Base-by-base conservation (phyloP, 345 rosid species). In the Lagerstroemia speciosa region DNA sequence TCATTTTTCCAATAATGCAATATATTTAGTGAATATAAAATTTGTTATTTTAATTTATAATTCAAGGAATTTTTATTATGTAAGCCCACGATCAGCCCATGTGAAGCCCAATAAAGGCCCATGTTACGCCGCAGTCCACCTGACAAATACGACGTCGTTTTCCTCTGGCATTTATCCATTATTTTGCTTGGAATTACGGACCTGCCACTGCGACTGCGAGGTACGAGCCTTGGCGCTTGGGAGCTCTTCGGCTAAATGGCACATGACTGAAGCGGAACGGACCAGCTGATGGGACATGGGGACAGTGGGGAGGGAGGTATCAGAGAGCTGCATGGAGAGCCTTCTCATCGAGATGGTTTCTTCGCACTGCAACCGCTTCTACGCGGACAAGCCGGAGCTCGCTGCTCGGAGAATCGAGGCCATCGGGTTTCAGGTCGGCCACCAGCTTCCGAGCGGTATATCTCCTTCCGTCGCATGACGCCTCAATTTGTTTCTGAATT, bases 361-460 rank as follows among this genome's bases (percentile, higher is more conserved):
- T 0, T 84, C 92, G 26, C 90, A 87, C 69, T 87, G 89, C 78
- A 88, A 81, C 67, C 88, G 89, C 19, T 92, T 95, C 82, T 90
- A 89, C 73, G 85, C 87, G 63, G 87, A 80, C 66, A 95, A 88
- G 73, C 93, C 96, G n/a, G 97, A 95, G 52, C 92, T 95, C 68
- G 97, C 98, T 20, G 99, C 97, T 36, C 96, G 97, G 36, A 84
- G 99, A 74, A 95, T 95, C 87, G 98, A 95, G 73, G 92, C 98
- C 73, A 95, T 95, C 65, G 99, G 99, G 69, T 95, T 87, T 69
- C 99, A 95, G 79, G 98, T 95, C 79, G 99, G 99, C 71, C 96
- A 90, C 74, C 99, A 95, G 91, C 99, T 95, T 90, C 97, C 67
- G 99, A 92, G 81, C 86, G 98, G 97, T 89, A 74, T 41, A 1